phyloP scores from a whole-genome alignment of 2,329 filamentous ascomycete species.

The Arthrobotrys megalospora region DNA sequence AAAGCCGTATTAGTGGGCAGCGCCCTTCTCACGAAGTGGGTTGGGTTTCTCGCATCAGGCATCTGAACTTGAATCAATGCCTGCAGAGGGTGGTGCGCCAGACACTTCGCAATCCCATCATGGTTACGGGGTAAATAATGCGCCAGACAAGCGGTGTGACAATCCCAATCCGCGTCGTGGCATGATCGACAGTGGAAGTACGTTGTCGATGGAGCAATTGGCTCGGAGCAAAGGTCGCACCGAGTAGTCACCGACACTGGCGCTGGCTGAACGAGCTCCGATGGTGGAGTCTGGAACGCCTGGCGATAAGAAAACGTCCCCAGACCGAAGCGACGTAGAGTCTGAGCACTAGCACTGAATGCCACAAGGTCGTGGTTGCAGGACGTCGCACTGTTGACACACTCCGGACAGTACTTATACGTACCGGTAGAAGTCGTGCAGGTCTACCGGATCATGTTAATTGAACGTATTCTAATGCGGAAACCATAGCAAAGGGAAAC shows the following conservation, averaged over 20 bases:
- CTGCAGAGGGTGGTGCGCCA: conserved; percentile 45
- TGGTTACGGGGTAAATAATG: conserved; percentile 24
- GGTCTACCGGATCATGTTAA: conserved; percentile 10
- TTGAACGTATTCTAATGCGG: conserved; percentile 21
- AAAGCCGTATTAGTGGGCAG: conserved; percentile 26
- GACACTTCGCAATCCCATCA: conserved; percentile 50
- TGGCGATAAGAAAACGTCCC: conserved; percentile 14
- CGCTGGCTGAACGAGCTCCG: conserved; percentile 49
- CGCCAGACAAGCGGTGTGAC: conserved; percentile 37
- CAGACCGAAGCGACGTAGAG: conserved; percentile 42
- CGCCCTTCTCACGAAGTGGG: conserved; percentile 44
- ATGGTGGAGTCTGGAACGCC: conserved; percentile 3
- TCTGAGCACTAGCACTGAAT: conserved; percentile 43
- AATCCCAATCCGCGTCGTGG: conserved; percentile 52
- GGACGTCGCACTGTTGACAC: conserved; percentile 53
- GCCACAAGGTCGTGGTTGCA: conserved; percentile 59
- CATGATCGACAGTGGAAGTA: conserved; percentile 54
- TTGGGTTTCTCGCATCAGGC: conserved; percentile 48
- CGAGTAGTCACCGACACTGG: conserved; percentile 56
- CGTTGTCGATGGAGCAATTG: conserved; percentile 45
- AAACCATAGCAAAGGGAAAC: neutral
- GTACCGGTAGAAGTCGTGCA: conserved; percentile 27
- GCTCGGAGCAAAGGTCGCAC: conserved; percentile 55
- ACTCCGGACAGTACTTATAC: conserved; percentile 52
- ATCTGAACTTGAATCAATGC: conserved; percentile 53